Conservation (phyloP, 495 filamentous ascomycete genomes). For the Penicillium antarcticum region DNA sequence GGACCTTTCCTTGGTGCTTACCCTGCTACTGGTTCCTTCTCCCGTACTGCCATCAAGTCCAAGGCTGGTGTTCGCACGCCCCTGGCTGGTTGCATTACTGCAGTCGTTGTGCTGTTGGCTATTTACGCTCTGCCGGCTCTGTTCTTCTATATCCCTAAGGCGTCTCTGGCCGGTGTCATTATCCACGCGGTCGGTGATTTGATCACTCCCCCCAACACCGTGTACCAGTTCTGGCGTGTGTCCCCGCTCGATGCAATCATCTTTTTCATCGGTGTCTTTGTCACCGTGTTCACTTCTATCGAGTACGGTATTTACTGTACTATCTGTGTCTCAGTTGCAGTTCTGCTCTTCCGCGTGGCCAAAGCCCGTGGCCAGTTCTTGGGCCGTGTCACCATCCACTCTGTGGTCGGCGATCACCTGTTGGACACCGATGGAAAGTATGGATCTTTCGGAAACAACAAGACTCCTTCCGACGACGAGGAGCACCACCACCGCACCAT, state of each 20-base stretch:
- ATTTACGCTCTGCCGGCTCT: conserved; percentile 90
- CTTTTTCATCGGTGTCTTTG: conserved; percentile 90
- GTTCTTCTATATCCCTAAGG: conserved; percentile 92
- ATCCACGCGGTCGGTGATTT: conserved; percentile 96
- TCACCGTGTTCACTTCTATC: conserved; percentile 84
- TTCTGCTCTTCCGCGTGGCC: conserved; percentile 83
- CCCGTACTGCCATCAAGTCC: conserved; percentile 94
- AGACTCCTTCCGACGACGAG: conserved; percentile 25
- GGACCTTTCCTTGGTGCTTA: conserved; percentile 94
- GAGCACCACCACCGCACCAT: conserved; percentile 57
- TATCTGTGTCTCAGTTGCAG: conserved; percentile 65
- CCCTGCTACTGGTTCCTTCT: conserved; percentile 95
- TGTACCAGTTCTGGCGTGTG: conserved; percentile 95
- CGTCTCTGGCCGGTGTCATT: conserved; percentile 87
- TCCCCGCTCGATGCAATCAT: conserved; percentile 87
- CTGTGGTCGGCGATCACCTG: conserved; percentile 79
- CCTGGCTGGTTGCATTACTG: conserved; percentile 89
- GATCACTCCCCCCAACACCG: conserved; percentile 87
- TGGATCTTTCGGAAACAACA: conserved; percentile 46
- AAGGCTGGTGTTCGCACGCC: conserved; percentile 96
- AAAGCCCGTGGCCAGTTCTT: conserved; percentile 86
- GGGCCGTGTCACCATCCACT: conserved; percentile 84
- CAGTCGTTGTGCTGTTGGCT: conserved; percentile 82
- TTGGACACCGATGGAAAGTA: conserved; percentile 59
- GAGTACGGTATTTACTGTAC: conserved; percentile 93